A percentile compares a stretch with the other conserved stretches of the same genome.
Conservation (phyloP, 208 protist genomes). For the Trypanosoma scelopori region DNA sequence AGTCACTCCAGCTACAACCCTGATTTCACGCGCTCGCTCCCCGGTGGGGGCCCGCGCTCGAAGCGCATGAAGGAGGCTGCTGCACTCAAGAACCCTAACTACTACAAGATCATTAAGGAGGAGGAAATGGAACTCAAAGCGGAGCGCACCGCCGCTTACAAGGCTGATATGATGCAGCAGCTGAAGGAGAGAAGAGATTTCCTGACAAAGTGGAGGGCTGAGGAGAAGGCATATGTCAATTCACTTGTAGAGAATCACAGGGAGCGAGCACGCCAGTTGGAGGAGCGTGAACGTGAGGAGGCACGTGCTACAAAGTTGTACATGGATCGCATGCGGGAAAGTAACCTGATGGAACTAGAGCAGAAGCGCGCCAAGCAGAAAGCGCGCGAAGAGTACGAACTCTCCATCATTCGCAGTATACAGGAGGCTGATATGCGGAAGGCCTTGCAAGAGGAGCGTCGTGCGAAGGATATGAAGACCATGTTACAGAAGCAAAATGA, state of each 20-base stretch:
- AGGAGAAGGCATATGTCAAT: slow-evolving; percentile 50
- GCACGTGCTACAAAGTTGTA: slow-evolving; percentile 56
- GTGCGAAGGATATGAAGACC: slow-evolving; percentile 49
- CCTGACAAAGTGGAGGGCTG: slow-evolving; percentile 39
- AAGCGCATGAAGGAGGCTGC: slow-evolving; percentile 33
- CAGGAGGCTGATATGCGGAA: slow-evolving; percentile 56
- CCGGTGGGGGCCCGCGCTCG: slow-evolving; percentile 57
- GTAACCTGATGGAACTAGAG: slow-evolving; percentile 61
- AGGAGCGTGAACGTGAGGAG: slow-evolving; percentile 43
- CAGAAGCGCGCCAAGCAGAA: slow-evolving; percentile 38
- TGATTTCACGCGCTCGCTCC: slow-evolving; percentile 44
- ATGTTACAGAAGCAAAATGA: slow-evolving; percentile 74
- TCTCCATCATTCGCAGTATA: slow-evolving; percentile 39
- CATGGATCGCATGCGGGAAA: slow-evolving; percentile 57
- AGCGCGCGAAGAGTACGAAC: slow-evolving; percentile 51
- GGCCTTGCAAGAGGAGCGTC: slow-evolving; percentile 57
- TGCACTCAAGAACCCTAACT: slow-evolving; percentile 35
- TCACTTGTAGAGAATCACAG: slow-evolving; percentile 49
- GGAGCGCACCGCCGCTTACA: slow-evolving; percentile 62
- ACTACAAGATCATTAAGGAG: slow-evolving; percentile 50
- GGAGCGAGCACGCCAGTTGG: slow-evolving; percentile 41
- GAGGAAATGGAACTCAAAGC: slow-evolving; percentile 60
- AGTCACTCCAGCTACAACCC: slow-evolving; percentile 14
- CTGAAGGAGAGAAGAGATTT: slow-evolving; percentile 55
- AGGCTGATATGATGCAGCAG: slow-evolving; percentile 63